phyloP scores from a whole-genome alignment of 257 asterid genomes.

The Capsicum pubescens region DNA sequence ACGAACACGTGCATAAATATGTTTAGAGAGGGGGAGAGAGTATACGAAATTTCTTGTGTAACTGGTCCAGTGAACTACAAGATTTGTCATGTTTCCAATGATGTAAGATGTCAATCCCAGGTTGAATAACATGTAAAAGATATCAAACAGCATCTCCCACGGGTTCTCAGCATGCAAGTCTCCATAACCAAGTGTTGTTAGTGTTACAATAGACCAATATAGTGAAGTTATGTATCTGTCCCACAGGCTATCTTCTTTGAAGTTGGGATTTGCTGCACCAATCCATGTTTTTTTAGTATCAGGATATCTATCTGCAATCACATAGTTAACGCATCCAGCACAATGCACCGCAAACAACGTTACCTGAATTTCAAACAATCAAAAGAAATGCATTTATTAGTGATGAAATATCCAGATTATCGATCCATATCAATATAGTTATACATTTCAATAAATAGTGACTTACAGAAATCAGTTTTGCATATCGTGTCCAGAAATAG shows the following conservation, averaged over 20 bases:
- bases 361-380: conserved; percentile 43
- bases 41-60: conserved; percentile 59
- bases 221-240: conserved; percentile 59
- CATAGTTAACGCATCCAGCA: conserved; percentile 62
- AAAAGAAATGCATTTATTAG: conserved; percentile 4
- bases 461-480: conserved; percentile 79
- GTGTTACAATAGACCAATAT: conserved; percentile 68
- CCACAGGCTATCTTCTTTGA: conserved; percentile 51
- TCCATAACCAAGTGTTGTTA: conserved; percentile 72
- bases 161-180: conserved; percentile 65
- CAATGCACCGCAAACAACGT: conserved; percentile 65
- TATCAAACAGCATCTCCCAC: conserved; percentile 61
- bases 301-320: conserved; percentile 55
- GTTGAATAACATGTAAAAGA: conserved; percentile 65
- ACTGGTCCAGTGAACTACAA: conserved; percentile 62
- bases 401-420: not conserved
- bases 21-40: conserved; percentile 21
- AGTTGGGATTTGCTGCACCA: conserved; percentile 56
- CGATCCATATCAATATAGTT: not conserved
- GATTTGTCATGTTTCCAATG: conserved; percentile 73
- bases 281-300: conserved; percentile 58
- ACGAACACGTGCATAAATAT: not conserved
- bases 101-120: conserved; percentile 67
- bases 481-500: conserved; percentile 92
- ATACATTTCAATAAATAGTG: not conserved